Percentiles rank a stretch among this genome's conserved stretches.
phyloP scores from a whole-genome alignment of 208 protist species.

The Jaenimonas drosophilae region DNA sequence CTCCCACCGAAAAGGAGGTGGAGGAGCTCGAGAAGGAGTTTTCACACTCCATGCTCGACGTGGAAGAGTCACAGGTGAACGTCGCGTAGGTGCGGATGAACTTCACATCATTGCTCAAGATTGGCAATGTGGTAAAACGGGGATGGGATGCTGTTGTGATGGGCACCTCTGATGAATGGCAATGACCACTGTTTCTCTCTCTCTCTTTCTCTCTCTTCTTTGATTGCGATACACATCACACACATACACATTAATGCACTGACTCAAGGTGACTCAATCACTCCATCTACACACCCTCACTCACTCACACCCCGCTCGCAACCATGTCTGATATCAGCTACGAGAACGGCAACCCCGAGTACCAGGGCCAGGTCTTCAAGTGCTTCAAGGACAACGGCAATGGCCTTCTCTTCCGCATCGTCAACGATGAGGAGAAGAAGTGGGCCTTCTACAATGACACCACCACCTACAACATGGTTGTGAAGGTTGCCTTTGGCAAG shows the following conservation, averaged over 20 bases:
- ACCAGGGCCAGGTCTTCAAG: constrained; percentile 16
- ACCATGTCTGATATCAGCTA: constrained; percentile 5
- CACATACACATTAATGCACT: no score
- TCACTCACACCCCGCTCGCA: background rate
- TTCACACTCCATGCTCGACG: background rate
- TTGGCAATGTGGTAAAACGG: background rate
- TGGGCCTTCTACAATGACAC: constrained; percentile 38
- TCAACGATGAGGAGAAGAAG: constrained; percentile 8
- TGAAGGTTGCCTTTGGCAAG: constrained; percentile 17
- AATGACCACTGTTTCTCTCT: background rate
- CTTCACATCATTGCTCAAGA: background rate
- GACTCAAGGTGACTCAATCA: no score
- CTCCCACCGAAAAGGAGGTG: background rate
- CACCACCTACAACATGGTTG: constrained; percentile 22
- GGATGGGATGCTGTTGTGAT: background rate
- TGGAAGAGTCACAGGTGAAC: background rate
- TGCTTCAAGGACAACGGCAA: constrained; percentile 20
- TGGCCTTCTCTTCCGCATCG: constrained; percentile 22
- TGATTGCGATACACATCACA: constrained; percentile 1
- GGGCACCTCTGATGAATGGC: background rate
- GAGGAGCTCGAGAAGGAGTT: background rate
- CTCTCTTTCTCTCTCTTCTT: constrained; percentile 5
- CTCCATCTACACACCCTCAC: background rate
- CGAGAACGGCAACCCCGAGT: constrained; percentile 15
- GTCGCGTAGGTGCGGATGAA: background rate